Evolutionary conservation across 371 early-diverging fungal genomes (phyloP).

Genomic region (Thermomucor indicae-seudaticae): DNA sequence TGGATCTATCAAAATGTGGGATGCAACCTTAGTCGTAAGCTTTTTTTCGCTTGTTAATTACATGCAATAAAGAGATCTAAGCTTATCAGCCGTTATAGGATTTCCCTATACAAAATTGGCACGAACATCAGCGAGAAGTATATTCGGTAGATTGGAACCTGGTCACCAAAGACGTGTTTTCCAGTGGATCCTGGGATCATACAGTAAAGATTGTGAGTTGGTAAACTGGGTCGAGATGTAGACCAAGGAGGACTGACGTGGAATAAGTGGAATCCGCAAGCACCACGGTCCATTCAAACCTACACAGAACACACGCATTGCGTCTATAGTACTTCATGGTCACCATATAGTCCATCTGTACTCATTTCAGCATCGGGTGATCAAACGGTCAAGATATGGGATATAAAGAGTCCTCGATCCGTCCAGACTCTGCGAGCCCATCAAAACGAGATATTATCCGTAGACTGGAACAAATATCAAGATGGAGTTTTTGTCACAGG

Average conservation of each 20-base stretch:
- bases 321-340: constrained; percentile 86
- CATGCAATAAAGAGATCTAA: too few relatives aligned
- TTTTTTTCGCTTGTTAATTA: too few relatives aligned
- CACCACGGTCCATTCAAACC: constrained; percentile 75
- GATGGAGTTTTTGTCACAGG: constrained; percentile 78
- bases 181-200: constrained; percentile 93
- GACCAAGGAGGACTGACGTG: too few relatives aligned
- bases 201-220: constrained; percentile 83
- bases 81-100: constrained; percentile 47
- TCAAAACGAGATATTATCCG: constrained; percentile 76
- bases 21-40: constrained; percentile 73
- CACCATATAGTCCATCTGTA: constrained; percentile 71
- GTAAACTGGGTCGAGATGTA: too few relatives aligned
- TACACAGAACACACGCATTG: constrained; percentile 84
- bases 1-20: constrained; percentile 93
- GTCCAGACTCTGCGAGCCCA: constrained; percentile 82
- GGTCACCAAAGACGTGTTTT: constrained; percentile 79
- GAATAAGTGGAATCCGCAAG: constrained; percentile 82
- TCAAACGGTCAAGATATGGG: constrained; percentile 88
- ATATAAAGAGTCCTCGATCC: constrained; percentile 64
- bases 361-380: constrained; percentile 91
- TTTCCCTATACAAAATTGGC: constrained; percentile 87
- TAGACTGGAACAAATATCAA: constrained; percentile 96
- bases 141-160: constrained; percentile 93
- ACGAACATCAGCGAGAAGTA: constrained; percentile 92